phyloP scores from a whole-genome alignment of 2,329 filamentous ascomycete species.

The Diaporthe australafricana region DNA sequence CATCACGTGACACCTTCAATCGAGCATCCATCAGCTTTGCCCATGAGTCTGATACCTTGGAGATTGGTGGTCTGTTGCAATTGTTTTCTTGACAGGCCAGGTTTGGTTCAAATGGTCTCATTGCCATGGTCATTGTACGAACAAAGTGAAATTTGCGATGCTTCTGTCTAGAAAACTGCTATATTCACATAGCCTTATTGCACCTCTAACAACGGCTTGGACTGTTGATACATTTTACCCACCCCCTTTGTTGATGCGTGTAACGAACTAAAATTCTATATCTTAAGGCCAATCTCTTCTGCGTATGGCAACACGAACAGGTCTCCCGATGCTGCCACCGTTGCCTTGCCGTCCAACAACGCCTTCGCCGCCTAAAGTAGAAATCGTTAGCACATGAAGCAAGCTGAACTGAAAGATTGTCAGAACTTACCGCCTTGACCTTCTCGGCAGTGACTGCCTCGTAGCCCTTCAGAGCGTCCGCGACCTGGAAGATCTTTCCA shows the following conservation, averaged over 20 bases:
- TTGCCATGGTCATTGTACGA: not conserved
- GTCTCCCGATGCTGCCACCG: conserved; percentile 91
- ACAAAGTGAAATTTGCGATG: conserved; percentile 35
- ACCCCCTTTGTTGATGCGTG: conserved; percentile 35
- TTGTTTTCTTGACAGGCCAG: too few relatives aligned
- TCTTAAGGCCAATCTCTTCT: conserved; percentile 91
- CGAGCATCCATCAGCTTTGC: not conserved
- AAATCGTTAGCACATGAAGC: conserved; percentile 44
- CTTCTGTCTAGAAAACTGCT: conserved; percentile 54
- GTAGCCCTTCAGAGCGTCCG: conserved; percentile 81
- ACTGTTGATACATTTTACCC: conserved; percentile 56
- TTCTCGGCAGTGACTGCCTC: conserved; percentile 85
- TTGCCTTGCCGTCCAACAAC: conserved; percentile 88
- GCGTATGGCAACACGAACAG: conserved; percentile 91
- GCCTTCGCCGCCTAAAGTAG: conserved; percentile 81
- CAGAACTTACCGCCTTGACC: conserved; percentile 80
- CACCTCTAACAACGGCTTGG: conserved; percentile 53
- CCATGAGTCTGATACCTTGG: not conserved
- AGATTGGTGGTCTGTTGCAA: not conserved
- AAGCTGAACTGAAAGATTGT: not conserved
- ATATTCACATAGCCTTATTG: conserved; percentile 58
- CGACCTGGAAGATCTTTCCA: conserved; percentile 85
- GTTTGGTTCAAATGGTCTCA: not conserved
- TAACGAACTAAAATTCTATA: conserved; percentile 69
- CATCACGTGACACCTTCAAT: conserved; percentile 26